Percentiles rank a stretch among this genome's conserved stretches.
These are phyloP conservation scores for Elsinoe necatrix DNA, from an alignment of 2,329 filamentous ascomycete genomes.

Conservation along the genomic window DNA sequence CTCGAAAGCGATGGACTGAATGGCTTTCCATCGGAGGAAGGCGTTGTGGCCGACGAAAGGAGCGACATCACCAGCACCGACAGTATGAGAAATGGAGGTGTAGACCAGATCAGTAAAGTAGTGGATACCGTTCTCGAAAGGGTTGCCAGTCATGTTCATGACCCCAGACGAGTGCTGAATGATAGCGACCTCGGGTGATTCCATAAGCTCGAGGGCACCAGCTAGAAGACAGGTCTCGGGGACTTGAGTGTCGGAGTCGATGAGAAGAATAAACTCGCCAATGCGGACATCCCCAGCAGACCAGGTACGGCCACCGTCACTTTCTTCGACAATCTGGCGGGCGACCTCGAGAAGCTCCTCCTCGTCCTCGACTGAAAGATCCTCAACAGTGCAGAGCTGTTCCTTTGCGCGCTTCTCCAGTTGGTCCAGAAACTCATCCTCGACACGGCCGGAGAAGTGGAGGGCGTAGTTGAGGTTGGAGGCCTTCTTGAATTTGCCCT, in stretches of 20 bases:
- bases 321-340: constrained; percentile 54
- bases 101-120: constrained; percentile 57
- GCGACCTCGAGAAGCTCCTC: constrained; percentile 52
- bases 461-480: constrained; percentile 66
- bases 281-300: constrained; percentile 68
- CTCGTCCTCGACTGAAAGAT: constrained; percentile 41
- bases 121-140: constrained; percentile 40
- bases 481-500: constrained; percentile 51
- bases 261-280: constrained; percentile 62
- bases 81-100: constrained; percentile 66
- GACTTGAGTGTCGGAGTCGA: constrained; percentile 67
- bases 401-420: constrained; percentile 42
- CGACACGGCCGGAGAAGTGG: constrained; percentile 54
- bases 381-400: constrained; percentile 12
- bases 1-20: constrained; percentile 63
- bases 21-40: constrained; percentile 64
- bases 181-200: constrained; percentile 63
- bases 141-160: constrained; percentile 64
- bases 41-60: constrained; percentile 75
- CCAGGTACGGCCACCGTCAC: constrained; percentile 55
- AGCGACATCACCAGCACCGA: constrained; percentile 66
- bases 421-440: constrained; percentile 61
- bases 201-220: constrained; percentile 68
- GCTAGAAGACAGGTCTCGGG: constrained; percentile 64
- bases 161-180: constrained; percentile 65